These are phyloP conservation scores for Solanum tacnaense DNA, from an alignment of 257 asterid species.

Conservation along the genomic window DNA sequence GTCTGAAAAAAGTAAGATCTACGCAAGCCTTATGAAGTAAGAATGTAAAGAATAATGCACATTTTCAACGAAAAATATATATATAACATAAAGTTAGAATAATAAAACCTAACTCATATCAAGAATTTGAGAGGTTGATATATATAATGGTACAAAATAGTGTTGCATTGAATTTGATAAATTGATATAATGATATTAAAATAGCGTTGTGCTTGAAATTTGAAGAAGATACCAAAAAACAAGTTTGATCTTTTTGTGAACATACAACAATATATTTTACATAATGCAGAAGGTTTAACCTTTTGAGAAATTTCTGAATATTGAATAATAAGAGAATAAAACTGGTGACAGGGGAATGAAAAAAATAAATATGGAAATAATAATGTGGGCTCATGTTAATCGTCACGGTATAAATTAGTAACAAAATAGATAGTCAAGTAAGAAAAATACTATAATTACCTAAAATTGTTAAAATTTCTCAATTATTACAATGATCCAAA, in stretches of 20 bases:
- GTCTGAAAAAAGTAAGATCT: too few relatives aligned
- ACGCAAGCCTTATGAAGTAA: background rate
- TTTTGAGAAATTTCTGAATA: background rate
- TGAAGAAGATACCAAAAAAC: background rate
- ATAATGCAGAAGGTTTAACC: background rate
- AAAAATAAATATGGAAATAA: too few relatives aligned
- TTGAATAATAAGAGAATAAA: background rate
- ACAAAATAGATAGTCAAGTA: background rate
- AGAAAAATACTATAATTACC: background rate
- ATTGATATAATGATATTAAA: too few relatives aligned
- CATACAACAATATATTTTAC: too few relatives aligned
- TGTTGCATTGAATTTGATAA: too few relatives aligned
- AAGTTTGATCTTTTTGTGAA: background rate
- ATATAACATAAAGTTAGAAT: too few relatives aligned
- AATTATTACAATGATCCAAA: background rate
- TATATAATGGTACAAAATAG: background rate
- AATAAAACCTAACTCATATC: too few relatives aligned
- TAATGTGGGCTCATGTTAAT: background rate
- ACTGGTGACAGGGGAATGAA: background rate
- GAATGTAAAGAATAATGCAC: too few relatives aligned
- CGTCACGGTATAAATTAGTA: background rate
- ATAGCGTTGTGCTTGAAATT: background rate
- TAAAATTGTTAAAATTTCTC: background rate
- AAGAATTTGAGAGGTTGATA: background rate
- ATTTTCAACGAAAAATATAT: too few relatives aligned